phyloP scores from a whole-genome alignment of 2,329 filamentous ascomycete species.

The Ilyonectria sp. region DNA sequence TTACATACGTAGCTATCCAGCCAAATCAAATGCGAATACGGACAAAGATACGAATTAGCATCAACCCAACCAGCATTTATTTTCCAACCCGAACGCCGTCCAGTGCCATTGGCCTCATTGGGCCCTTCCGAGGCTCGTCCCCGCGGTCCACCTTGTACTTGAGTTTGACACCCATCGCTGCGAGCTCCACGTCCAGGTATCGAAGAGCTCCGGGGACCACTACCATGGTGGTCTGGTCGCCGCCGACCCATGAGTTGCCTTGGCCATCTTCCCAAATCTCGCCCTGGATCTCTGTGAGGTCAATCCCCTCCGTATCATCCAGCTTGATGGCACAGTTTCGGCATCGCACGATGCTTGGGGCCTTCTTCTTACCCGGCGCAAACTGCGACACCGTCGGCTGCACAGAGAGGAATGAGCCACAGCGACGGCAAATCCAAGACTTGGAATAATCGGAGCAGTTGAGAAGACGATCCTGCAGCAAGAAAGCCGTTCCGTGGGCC shows the following conservation, averaged over 20 bases:
- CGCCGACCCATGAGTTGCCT: conserved; percentile 87
- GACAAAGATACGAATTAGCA: conserved; percentile 32
- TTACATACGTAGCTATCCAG: conserved; percentile 33
- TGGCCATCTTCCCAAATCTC: conserved; percentile 95
- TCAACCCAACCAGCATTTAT: conserved; percentile 38
- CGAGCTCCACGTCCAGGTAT: conserved; percentile 94
- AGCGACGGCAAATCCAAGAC: conserved; percentile 90
- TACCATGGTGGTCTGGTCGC: conserved; percentile 91
- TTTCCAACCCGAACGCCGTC: conserved; percentile 49
- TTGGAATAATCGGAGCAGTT: conserved; percentile 96
- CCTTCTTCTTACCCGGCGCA: conserved; percentile 72
- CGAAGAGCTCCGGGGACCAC: conserved; percentile 94
- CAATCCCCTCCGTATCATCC: conserved; percentile 70
- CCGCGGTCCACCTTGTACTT: conserved; percentile 81
- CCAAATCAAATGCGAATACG: conserved; percentile 29
- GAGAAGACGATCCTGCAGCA: conserved; percentile 94
- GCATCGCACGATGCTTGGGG: conserved; percentile 81
- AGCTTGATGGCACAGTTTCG: conserved; percentile 80
- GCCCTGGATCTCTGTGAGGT: conserved; percentile 71
- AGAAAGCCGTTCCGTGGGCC: conserved; percentile 94
- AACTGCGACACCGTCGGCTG: conserved; percentile 82
- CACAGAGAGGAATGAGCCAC: conserved; percentile 91
- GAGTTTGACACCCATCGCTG: conserved; percentile 95
- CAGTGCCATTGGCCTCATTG: conserved; percentile 59
- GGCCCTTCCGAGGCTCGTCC: conserved; percentile 73